A percentile compares a stretch with the other conserved stretches of the same genome.
phyloP scores from a whole-genome alignment of 75 land plant genomes.

The Larix kaempferi region DNA sequence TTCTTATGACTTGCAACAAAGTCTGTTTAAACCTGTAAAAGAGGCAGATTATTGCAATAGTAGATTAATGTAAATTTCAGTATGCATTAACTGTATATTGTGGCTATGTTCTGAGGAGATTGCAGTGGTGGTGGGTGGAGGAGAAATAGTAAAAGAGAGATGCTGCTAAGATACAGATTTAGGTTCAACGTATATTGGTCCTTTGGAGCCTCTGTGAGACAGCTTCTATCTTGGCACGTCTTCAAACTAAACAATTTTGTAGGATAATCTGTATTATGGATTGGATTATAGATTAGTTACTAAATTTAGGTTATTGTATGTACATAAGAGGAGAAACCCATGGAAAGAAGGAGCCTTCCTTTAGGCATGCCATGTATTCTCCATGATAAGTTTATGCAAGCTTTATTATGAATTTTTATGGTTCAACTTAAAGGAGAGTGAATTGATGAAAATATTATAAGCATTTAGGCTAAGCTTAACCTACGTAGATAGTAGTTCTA shows the following conservation, averaged over 20 bases:
- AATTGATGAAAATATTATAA: not conserved
- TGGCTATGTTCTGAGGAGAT: not conserved
- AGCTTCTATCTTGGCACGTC: slow-evolving; percentile 1
- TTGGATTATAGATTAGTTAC: not conserved
- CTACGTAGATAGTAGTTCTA: not conserved
- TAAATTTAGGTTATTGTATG: not conserved
- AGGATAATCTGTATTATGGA: too few species aligned
- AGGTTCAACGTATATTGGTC: not conserved
- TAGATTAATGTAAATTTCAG: slow-evolving; percentile 5
- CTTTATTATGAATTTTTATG: not conserved
- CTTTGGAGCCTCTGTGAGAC: not conserved
- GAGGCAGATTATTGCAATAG: slow-evolving; percentile 1
- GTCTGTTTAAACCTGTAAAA: not conserved
- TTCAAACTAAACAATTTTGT: slow-evolving; percentile 3
- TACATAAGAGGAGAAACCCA: not conserved
- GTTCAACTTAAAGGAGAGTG: not conserved
- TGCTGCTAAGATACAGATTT: not conserved
- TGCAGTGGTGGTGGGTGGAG: slow-evolving; percentile 2
- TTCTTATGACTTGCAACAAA: slow-evolving; percentile 4
- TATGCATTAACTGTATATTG: slow-evolving; percentile 6
- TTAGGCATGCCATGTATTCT: slow-evolving; percentile 2
- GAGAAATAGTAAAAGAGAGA: not conserved
- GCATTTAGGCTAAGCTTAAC: not conserved
- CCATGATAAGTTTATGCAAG: slow-evolving; percentile 1
- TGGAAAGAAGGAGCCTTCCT: not conserved